Conservation (phyloP, 768 basidiomycete genomes). For the Kwoniella shandongensis region DNA sequence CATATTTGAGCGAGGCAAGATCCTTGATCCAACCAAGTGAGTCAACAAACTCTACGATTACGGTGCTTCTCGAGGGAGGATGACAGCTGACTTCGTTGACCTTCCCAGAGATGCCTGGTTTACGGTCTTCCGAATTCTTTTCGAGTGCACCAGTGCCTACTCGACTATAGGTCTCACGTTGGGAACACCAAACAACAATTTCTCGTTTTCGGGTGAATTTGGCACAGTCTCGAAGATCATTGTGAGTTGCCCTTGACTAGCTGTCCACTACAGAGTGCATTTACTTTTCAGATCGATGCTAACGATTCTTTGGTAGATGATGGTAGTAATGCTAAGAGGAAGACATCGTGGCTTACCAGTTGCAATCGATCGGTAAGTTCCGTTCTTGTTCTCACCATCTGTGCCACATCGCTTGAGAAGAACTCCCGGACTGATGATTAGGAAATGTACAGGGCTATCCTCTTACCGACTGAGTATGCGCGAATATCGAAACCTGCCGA, state of each 20-base stretch:
- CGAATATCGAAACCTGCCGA: slow-evolving; percentile 20
- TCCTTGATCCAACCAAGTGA: slow-evolving; percentile 31
- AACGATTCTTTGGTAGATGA: slow-evolving; percentile 6
- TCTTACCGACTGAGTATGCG: slow-evolving; percentile 39
- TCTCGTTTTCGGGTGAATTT: slow-evolving; percentile 38
- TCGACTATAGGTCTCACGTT: slow-evolving; percentile 44
- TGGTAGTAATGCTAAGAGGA: slow-evolving; percentile 39
- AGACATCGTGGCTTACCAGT: slow-evolving; percentile 46
- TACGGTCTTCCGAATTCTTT: slow-evolving; percentile 43
- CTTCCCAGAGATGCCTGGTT: slow-evolving; percentile 27
- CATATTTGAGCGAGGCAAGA: slow-evolving; percentile 40
- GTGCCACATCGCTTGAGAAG: no score
- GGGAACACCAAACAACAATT: slow-evolving; percentile 47
- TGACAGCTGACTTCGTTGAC: no score
- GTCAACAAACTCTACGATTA: background rate
- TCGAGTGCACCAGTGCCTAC: slow-evolving; percentile 48
- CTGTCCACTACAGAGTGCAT: slow-evolving; percentile 4
- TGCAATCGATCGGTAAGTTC: slow-evolving; percentile 43
- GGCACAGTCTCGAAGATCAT: slow-evolving; percentile 41
- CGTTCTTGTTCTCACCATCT: no score
- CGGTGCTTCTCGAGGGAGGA: background rate
- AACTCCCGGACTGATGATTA: background rate
- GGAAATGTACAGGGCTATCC: slow-evolving; percentile 23
- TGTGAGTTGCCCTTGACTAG: slow-evolving; percentile 26
- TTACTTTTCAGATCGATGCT: slow-evolving; percentile 16